Percentiles rank a stretch among this genome's conserved stretches.
phyloP scores from a whole-genome alignment of 2,329 filamentous ascomycete genomes.

The Coniochaeta pulveracea region DNA sequence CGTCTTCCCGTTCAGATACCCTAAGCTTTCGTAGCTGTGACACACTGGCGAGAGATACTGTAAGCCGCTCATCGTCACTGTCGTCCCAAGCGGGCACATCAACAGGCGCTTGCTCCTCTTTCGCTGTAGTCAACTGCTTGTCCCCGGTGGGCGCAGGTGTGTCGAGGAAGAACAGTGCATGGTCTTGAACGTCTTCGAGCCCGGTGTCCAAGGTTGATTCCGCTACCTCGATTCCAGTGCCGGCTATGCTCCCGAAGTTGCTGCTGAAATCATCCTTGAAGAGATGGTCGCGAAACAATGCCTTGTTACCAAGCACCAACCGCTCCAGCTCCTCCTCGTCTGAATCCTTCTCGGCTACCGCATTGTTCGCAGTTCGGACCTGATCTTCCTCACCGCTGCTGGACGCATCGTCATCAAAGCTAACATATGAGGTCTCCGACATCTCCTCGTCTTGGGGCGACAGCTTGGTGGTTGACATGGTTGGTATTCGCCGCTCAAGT shows the following conservation, averaged over 20 bases:
- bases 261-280: constrained; percentile 40
- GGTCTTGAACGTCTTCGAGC: constrained; percentile 50
- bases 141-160: constrained; percentile 35
- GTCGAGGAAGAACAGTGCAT: constrained; percentile 79
- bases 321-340: constrained; percentile 79
- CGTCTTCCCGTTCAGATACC: constrained; percentile 68
- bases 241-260: constrained; percentile 9
- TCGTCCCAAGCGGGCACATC: constrained; percentile 72
- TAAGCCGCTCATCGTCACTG: constrained; percentile 84
- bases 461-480: not conserved
- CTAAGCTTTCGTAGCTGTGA: constrained; percentile 74
- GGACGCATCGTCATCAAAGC: not conserved
- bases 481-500: not conserved
- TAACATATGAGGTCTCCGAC: not conserved
- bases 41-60: constrained; percentile 68
- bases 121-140: constrained; percentile 8
- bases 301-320: constrained; percentile 76
- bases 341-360: constrained; percentile 56
- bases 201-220: constrained; percentile 8
- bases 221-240: constrained; percentile 6
- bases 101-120: constrained; percentile 6
- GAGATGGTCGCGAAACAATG: constrained; percentile 68
- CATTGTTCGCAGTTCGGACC: not conserved
- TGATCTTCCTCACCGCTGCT: constrained; percentile 2
- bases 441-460: not conserved